A percentile compares a stretch with the other conserved stretches of the same genome.
These are phyloP conservation scores for Trichomonas tenax DNA, from an alignment of 208 protist genomes.

Conservation along the genomic window DNA sequence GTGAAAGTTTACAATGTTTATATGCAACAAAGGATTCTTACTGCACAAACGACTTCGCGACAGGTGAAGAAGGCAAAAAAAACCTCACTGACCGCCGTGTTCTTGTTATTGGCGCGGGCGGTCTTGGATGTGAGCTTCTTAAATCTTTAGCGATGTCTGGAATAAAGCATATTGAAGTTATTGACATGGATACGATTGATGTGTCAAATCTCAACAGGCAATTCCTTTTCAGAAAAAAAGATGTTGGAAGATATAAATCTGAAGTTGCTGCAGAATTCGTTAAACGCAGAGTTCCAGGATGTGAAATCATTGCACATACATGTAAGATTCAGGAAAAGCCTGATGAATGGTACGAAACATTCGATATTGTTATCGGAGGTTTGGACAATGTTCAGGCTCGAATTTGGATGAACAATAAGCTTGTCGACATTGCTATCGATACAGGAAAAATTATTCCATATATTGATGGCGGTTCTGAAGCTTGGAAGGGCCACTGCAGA, in stretches of 20 bases:
- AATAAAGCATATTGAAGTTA: conserved; percentile 60
- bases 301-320: conserved; percentile 52
- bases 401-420: conserved; percentile 69
- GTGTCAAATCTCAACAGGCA: conserved; percentile 76
- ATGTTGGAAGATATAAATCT: conserved; percentile 61
- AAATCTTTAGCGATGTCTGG: conserved; percentile 67
- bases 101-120: conserved; percentile 68
- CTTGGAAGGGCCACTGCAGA: conserved; percentile 60
- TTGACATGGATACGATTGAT: conserved; percentile 81
- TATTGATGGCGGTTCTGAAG: conserved; percentile 92
- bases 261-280: conserved; percentile 61
- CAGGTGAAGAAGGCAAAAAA: background rate
- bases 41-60: background rate
- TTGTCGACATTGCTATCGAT: background rate
- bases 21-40: background rate
- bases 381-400: conserved; percentile 51
- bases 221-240: conserved; percentile 63
- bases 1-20: background rate
- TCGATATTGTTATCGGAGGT: conserved; percentile 31
- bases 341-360: conserved; percentile 22
- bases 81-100: conserved; percentile 27
- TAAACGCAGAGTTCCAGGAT: conserved; percentile 56
- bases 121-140: conserved; percentile 72
- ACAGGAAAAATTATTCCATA: conserved; percentile 66
- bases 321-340: conserved; percentile 31